Conservation (phyloP, 1,139 yeast genomes). For the Nadsonia commutata region DNA sequence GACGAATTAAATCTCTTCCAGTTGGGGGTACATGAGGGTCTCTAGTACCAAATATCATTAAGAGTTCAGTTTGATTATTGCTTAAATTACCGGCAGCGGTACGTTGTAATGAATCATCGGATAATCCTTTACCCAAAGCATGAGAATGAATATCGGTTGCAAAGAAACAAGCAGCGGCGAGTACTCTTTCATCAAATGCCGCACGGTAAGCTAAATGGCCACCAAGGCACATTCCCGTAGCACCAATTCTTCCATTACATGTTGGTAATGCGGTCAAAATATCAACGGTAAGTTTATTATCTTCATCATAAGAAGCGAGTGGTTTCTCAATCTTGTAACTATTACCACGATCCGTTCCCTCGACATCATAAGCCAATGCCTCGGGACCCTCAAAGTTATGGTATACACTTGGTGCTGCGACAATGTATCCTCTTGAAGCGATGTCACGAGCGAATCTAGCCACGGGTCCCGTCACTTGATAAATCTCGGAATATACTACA, state of each 20-base stretch:
- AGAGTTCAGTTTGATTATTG: slow-evolving; percentile 39
- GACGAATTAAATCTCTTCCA: slow-evolving; percentile 61
- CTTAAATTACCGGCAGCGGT: slow-evolving; percentile 28
- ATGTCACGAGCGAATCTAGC: slow-evolving; percentile 62
- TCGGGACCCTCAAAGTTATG: slow-evolving; percentile 55
- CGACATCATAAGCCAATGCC: slow-evolving; percentile 52
- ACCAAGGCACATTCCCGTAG: slow-evolving; percentile 81
- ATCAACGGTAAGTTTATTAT: slow-evolving; percentile 48
- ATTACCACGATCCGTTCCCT: slow-evolving; percentile 69
- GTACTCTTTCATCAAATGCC: slow-evolving; percentile 48
- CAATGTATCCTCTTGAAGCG: slow-evolving; percentile 69
- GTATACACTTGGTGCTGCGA: slow-evolving; percentile 63
- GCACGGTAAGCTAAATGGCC: slow-evolving; percentile 73
- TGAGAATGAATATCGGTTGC: slow-evolving; percentile 67
- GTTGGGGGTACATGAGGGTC: slow-evolving; percentile 72
- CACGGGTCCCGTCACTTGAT: slow-evolving; percentile 56
- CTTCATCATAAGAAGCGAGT: slow-evolving; percentile 62
- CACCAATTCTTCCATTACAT: slow-evolving; percentile 62
- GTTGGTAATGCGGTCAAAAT: slow-evolving; percentile 42
- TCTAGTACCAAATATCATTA: slow-evolving; percentile 62
- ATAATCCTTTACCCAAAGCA: slow-evolving; percentile 45
- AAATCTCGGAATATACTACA: slow-evolving; percentile 63
- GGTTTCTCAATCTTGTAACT: slow-evolving; percentile 52
- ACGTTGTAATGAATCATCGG: slow-evolving; percentile 48
- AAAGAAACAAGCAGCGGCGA: slow-evolving; percentile 62